Base-by-base conservation (phyloP, 148 eudicot genomes). In the Talinum fruticosum region DNA sequence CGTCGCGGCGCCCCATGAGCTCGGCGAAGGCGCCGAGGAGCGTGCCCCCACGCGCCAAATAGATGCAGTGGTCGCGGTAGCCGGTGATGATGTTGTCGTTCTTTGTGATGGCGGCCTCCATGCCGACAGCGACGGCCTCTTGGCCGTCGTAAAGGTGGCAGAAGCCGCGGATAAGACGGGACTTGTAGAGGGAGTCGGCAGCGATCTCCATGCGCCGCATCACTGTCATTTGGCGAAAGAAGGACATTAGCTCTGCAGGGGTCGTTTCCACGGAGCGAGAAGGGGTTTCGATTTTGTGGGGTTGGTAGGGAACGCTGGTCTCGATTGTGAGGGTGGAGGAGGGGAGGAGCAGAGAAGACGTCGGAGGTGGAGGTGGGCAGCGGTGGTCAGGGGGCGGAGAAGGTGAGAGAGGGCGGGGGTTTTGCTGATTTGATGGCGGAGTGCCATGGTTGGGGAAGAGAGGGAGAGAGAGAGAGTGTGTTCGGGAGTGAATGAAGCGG, bases 171-270 rank as follows among this genome's bases (percentile, higher is more conserved):
- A 96, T 96, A 2, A 93, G 89, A 35, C 91, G 91, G 1, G 99
- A 84, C 30, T 96, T 96, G 90, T 96, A 96, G 23, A 96, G 90
- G 0, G 97, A 93, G 75, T 96, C 99, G 18, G 97, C 91, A 7
- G 99, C 97, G 87, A 96, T 96, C 81, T 96, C 97, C 97, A 91
- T 93, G 5, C 99, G 89, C 0, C 99, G 93, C 97, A 93, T 91
- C 0, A 73, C 41, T 0, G 97, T 84, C 99, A 96, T 96, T 74
- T 78, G 84, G 18, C 77, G 83, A 87, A 88, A 96, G 90, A 91
- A 96, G 30, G 81, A 28, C 82, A 93, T 83, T 65, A 93, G 94
- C 73, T 96, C 99, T 3, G 74, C 16, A 1, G 92, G 77, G 3
- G 85, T 69, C 16, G 99, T 95, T 13, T 79, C 79, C 38, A 95